Base-by-base conservation (phyloP, 371 early-diverging fungal genomes). In the Saksenaea oblongispora region DNA sequence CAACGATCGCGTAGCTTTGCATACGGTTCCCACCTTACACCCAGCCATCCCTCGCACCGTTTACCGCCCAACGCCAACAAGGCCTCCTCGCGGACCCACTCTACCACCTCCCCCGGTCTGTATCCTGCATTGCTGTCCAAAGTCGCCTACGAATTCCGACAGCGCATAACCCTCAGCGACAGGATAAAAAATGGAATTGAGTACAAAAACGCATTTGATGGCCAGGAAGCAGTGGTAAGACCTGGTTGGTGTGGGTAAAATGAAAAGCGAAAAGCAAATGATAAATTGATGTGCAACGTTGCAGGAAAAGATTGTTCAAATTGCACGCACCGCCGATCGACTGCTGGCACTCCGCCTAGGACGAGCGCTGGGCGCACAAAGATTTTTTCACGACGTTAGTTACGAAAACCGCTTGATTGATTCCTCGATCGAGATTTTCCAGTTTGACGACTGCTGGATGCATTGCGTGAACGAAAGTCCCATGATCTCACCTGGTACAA, bases 171-270 rank as follows among this genome's bases (percentile, higher is more conserved):
- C 14, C 61, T 76, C 9, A 65, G 74, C 34, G 86, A 87, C 31
- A 84, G 90, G 42, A 76, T 80, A 47, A 92, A 92, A 69, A 90
- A 95, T 64, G 84, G 84, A 8, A 80, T 95, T 17, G 93, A 94
- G 70, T 92, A 95, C 71, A 85, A 84, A 59, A 85, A 87, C 59
- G 88, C 89, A 62, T 95, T 95, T 76, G 83, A 87, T 35, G 97
- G 95, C 26, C 78, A 85, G 63, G 89, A 93, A 28, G 92, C 90
- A 14, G 92, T 95, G 60, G 76, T 79, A 75, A 59, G 65, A 55
- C 31, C 10, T 24, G 37, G 14, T 9, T 28, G 28, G 34, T 1
- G 47, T 26, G 42, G n/a, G 18, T 7, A 17, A n/a, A 41, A 41
- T 13, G 14, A 41, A 41, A 41, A 41, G 1, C 5, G 5, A 47